Percentiles rank a stretch among this genome's conserved stretches.
Evolutionary conservation across 2,329 filamentous ascomycete genomes (phyloP).

Genomic region (Fusarium beomiforme): DNA sequence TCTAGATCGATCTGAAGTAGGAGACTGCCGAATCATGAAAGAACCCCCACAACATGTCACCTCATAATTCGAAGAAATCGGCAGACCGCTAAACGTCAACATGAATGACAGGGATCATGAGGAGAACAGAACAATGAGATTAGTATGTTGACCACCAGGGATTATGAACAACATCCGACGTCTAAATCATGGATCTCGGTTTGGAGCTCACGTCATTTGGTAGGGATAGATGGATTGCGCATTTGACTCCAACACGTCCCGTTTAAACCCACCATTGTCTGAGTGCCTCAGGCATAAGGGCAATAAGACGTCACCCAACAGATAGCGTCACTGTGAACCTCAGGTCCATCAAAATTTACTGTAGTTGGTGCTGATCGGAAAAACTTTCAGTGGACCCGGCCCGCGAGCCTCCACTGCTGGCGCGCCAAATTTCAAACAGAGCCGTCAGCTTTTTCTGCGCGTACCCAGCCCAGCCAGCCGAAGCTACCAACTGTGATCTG

Average conservation of each 20-base stretch:
- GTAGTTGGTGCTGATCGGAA: slow-evolving; percentile 36
- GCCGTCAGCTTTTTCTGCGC: slow-evolving; percentile 49
- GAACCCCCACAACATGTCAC: slow-evolving; percentile 39
- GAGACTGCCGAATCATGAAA: slow-evolving; percentile 24
- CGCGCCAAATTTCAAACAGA: slow-evolving; percentile 46
- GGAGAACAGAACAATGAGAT: slow-evolving; percentile 2
- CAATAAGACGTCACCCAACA: slow-evolving; percentile 5
- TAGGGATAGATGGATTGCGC: background rate
- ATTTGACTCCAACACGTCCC: background rate
- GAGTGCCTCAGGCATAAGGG: slow-evolving; percentile 23
- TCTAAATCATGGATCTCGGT: background rate
- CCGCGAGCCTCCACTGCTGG: slow-evolving; percentile 27
- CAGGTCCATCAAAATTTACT: slow-evolving; percentile 6
- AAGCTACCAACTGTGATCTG: slow-evolving; percentile 38
- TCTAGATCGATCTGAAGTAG: slow-evolving; percentile 11
- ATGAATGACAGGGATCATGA: slow-evolving; percentile 27
- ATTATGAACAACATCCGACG: background rate
- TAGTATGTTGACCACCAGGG: background rate
- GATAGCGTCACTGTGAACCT: slow-evolving; percentile 6
- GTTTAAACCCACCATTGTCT: slow-evolving; percentile 2
- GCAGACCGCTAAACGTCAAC: slow-evolving; percentile 32
- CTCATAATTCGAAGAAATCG: slow-evolving; percentile 41
- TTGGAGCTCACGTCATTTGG: background rate
- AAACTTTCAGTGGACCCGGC: slow-evolving; percentile 45
- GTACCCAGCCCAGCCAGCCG: slow-evolving; percentile 44